phyloP scores from a whole-genome alignment of 495 filamentous ascomycete genomes.

The Penicillium mononematosum region DNA sequence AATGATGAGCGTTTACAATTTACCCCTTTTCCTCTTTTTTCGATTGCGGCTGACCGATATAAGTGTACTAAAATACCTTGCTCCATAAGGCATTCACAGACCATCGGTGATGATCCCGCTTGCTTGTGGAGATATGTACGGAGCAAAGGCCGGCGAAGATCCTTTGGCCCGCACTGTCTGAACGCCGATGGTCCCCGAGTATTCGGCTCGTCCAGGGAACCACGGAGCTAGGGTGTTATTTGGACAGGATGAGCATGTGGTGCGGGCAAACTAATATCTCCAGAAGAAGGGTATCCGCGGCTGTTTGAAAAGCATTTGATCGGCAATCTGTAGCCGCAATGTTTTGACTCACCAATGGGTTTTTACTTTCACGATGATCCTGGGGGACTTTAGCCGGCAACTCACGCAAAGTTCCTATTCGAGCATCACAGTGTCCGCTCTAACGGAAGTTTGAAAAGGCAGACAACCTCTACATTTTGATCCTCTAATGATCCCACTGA shows the following conservation, averaged over 20 bases:
- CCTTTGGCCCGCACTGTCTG: background rate
- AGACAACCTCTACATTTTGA: background rate
- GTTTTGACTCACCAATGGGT: background rate
- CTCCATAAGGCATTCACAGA: background rate
- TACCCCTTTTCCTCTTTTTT: background rate
- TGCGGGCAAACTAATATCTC: background rate
- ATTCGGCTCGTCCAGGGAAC: background rate
- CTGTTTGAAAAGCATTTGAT: background rate
- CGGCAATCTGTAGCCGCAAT: background rate
- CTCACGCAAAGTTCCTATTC: background rate
- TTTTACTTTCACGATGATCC: background rate
- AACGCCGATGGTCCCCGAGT: background rate
- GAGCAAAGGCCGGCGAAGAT: background rate
- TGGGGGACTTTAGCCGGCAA: background rate
- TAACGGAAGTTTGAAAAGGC: background rate
- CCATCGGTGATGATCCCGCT: background rate
- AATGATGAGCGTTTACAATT: background rate
- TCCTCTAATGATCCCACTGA: background rate
- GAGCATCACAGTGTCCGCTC: background rate
- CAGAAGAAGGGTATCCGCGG: background rate
- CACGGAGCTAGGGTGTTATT: background rate
- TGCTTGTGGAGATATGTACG: background rate
- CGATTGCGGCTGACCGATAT: background rate
- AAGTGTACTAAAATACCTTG: background rate
- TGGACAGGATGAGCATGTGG: background rate